Conservation (phyloP, 805 yeast genomes). For the Kazachstania africana region DNA sequence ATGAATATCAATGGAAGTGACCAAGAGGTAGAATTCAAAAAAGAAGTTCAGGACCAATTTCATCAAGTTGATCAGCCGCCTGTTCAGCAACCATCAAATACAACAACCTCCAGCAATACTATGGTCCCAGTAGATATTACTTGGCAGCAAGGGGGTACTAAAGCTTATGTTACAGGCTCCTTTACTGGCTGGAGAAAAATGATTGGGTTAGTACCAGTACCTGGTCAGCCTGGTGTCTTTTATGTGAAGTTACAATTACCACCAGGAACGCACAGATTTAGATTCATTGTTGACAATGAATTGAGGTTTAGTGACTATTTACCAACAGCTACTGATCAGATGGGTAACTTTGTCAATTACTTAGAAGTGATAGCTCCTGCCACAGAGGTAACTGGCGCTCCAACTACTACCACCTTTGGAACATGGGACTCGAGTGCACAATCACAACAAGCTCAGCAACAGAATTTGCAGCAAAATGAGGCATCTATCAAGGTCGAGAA, state of each 20-base stretch:
- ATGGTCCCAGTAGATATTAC: conserved; percentile 52
- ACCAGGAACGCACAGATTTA: conserved; percentile 83
- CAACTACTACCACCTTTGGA: conserved; percentile 11
- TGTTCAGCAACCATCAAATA: conserved; percentile 2
- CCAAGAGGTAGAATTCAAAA: not conserved
- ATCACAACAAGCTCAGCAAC: conserved; percentile 11
- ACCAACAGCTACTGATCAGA: conserved; percentile 95
- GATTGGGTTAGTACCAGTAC: conserved; percentile 61
- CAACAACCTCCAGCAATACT: conserved; percentile 1
- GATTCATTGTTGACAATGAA: conserved; percentile 91
- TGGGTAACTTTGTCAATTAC: conserved; percentile 91
- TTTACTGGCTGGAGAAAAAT: conserved; percentile 97
- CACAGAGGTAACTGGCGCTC: conserved; percentile 22
- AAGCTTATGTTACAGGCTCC: conserved; percentile 93
- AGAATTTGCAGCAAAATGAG: conserved; percentile 6
- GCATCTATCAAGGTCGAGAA: conserved; percentile 2
- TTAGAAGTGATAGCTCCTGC: conserved; percentile 52
- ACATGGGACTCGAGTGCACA: not conserved
- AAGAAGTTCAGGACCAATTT: not conserved
- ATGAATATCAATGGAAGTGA: not conserved
- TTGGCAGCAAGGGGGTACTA: conserved; percentile 95
- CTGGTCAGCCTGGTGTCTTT: conserved; percentile 30
- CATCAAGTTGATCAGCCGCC: conserved; percentile 3
- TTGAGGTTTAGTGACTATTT: conserved; percentile 75
- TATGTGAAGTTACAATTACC: conserved; percentile 68